Evolutionary conservation across 345 rosid species (phyloP), one percentile per base, ranked within the genome.

Genomic region (Barbarea vulgaris): DNA sequence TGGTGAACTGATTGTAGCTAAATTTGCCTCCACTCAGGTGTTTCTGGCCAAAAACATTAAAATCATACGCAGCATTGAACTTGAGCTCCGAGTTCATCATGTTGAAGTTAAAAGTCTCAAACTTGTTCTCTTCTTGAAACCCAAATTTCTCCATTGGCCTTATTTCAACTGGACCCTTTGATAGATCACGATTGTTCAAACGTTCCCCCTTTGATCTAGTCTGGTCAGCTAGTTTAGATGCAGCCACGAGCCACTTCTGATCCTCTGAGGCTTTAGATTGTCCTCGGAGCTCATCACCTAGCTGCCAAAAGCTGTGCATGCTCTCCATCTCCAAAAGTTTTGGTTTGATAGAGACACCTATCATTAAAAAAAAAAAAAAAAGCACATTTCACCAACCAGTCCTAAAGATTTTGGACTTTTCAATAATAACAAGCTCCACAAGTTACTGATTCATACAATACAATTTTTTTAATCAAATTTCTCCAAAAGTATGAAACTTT

Each of bases 281-380:
- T 57, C 93, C 97, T 70, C 98, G 89, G 69, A 93, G 94, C 72
- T 93, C 97, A 75, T 93, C 98, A 27, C 96, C 98, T 78, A 93
- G 74, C 78, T 91, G 93, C 97, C 98, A 93, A 78, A 87, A 91
- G 87, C 89, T 91, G 42, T 14, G 67, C 73, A 75, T 67, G 61
- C 39, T 75, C 54, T 75, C 79, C 79, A 75, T 75, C 67, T 58
- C 52, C 55, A 14, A 57, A 59, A 59, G 36, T 14, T 64, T 64
- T 53, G 39, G 56, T 15, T 31, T 64, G 71, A 42, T 12, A 54
- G 37, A 73, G 57, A 64, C 27, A 65, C 48, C 70, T 64, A 64
- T 33, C 48, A 42, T 17, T 19, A 12, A 4, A 13, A 9, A 15
- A 5, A 13, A 61, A n/a, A n/a, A n/a, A n/a, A n/a, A 12, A 21